These are phyloP conservation scores for Friedmanniomyces simplex DNA, from an alignment of 495 filamentous ascomycete genomes.

Conservation along the genomic window DNA sequence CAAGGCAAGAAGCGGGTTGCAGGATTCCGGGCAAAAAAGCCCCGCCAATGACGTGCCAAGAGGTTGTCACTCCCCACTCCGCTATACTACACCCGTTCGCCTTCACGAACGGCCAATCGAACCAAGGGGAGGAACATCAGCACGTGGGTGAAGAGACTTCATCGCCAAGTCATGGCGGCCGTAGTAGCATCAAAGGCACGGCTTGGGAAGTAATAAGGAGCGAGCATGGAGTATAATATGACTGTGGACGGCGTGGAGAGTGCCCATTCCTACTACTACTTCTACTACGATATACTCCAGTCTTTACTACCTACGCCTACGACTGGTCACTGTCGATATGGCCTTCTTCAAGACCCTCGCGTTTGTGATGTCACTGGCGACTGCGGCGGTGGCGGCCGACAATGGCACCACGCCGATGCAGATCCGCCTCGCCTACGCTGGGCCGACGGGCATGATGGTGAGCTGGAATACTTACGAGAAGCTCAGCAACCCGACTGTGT, in stretches of 20 bases:
- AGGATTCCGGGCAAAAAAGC: background rate
- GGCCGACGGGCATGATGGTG: conserved; percentile 13
- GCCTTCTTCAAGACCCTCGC: background rate
- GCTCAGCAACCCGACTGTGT: conserved; percentile 34
- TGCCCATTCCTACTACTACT: no score
- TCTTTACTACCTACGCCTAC: no score
- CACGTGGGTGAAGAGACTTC: background rate
- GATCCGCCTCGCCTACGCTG: conserved; percentile 13
- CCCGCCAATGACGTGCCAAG: background rate
- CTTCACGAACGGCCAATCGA: background rate
- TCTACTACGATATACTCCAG: no score
- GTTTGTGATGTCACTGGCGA: background rate
- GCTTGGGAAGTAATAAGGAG: no score
- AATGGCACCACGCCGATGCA: conserved; percentile 16
- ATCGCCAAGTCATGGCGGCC: no score
- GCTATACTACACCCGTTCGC: background rate
- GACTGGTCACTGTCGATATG: background rate
- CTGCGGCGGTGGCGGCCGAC: background rate
- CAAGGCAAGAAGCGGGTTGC: no score
- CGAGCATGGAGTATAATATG: no score
- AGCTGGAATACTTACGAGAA: conserved; percentile 43
- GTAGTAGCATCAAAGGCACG: no score
- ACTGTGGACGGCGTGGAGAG: no score
- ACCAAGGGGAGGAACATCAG: background rate
- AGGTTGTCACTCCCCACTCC: background rate